These are phyloP conservation scores for Rhytidiadelphus loreus DNA, from an alignment of 225 moss, liverwort and hornwort species.

Conservation along the genomic window DNA sequence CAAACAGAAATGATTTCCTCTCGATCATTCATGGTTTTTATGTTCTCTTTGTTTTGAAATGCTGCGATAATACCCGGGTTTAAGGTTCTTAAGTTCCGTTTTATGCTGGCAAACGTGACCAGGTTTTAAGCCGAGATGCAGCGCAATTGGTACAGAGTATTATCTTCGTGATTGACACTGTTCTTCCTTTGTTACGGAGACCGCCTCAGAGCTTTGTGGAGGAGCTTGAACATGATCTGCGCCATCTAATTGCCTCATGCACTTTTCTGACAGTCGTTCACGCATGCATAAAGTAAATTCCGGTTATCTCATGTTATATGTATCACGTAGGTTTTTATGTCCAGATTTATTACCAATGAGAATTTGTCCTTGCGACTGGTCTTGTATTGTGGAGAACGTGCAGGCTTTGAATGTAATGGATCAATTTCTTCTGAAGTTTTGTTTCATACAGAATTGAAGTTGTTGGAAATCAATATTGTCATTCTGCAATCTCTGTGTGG, in stretches of 20 bases:
- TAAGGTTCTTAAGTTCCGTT: neutral
- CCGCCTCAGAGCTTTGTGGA: conserved; percentile 87
- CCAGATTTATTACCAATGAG: neutral
- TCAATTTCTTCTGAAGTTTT: neutral
- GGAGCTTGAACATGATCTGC: conserved; percentile 87
- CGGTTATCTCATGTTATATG: neutral
- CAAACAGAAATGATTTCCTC: neutral
- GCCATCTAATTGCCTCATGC: conserved; percentile 70
- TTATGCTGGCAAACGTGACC: conserved; percentile 12
- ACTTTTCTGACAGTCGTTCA: conserved; percentile 88
- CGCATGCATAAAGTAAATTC: conserved; percentile 78
- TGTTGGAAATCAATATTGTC: neutral
- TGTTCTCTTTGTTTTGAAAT: neutral
- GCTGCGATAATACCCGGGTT: neutral
- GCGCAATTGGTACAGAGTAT: conserved; percentile 94
- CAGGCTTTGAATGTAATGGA: neutral
- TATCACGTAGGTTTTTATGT: neutral
- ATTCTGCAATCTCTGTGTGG: conserved; percentile 5
- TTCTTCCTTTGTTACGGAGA: conserved; percentile 78
- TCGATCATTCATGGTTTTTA: neutral
- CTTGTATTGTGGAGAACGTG: neutral
- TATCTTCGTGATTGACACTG: conserved; percentile 88
- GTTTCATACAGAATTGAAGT: neutral
- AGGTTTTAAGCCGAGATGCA: conserved; percentile 75
- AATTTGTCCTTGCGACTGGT: neutral